phyloP scores from a whole-genome alignment of 805 yeast genomes.

The Spathaspora passalidarum region DNA sequence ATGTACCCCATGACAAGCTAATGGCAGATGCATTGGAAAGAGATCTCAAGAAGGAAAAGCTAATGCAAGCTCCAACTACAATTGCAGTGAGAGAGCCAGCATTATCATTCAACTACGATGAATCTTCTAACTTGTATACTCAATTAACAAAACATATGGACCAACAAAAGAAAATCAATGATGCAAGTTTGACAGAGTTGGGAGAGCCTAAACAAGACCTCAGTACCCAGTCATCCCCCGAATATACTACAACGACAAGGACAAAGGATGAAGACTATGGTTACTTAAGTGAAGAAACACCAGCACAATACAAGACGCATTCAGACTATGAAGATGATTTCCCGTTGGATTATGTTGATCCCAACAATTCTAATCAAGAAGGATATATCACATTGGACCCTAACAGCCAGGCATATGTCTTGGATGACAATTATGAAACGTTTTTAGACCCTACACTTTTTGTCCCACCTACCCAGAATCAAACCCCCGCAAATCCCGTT shows the following conservation, averaged over 20 bases:
- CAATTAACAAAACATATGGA: slow-evolving; percentile 48
- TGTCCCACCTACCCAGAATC: slow-evolving; percentile 12
- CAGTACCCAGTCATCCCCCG: slow-evolving; percentile 12
- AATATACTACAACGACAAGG: slow-evolving; percentile 10
- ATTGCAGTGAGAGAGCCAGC: slow-evolving; percentile 76
- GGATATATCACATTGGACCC: slow-evolving; percentile 24
- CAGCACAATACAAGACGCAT: slow-evolving; percentile 18
- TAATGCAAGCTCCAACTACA: slow-evolving; percentile 66
- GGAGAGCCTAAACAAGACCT: not conserved
- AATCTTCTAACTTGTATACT: slow-evolving; percentile 45
- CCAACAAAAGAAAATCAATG: slow-evolving; percentile 4
- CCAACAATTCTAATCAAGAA: slow-evolving; percentile 14
- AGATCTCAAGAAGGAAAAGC: slow-evolving; percentile 75
- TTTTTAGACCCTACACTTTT: slow-evolving; percentile 17
- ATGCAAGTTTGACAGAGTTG: not conserved
- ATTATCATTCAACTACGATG: slow-evolving; percentile 66
- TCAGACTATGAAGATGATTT: slow-evolving; percentile 58
- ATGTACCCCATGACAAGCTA: slow-evolving; percentile 88
- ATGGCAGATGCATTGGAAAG: slow-evolving; percentile 93
- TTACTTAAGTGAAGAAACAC: slow-evolving; percentile 18
- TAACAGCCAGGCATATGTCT: slow-evolving; percentile 6
- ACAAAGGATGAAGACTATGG: slow-evolving; percentile 11
- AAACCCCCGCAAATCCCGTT: slow-evolving; percentile 27
- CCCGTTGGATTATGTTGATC: slow-evolving; percentile 66
- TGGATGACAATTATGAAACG: slow-evolving; percentile 17